Base-by-base conservation (phyloP, 441 rosid species). In the Aleurites moluccanus region DNA sequence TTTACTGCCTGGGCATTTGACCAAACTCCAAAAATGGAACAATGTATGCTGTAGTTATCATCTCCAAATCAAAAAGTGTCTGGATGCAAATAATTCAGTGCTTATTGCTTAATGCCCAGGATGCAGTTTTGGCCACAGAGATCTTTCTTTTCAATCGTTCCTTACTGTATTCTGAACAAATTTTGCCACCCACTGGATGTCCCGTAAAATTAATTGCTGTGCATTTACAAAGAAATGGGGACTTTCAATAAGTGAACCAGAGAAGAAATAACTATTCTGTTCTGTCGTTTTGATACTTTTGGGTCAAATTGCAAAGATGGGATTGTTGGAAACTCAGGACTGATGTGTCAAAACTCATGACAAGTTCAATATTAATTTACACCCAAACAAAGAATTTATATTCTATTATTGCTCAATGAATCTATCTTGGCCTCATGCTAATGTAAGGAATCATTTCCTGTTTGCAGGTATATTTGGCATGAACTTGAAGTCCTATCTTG, bases 401-500 rank as follows among this genome's bases (percentile, higher is more conserved):
- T 45, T 45, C 16, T 45, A n/a, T n/a, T n/a, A 4, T 45, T 70
- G 49, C 47, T 2, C 23, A 63, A 20, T 60, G 20, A 30, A 13
- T 61, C 14, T 20, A 13, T 50, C 47, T 56, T 25, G n/a, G 18
- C 20, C 25, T 11, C 44, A 9, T 53, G 57, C 69, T 40, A 1
- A n/a, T 40, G 10, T 25, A 20, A 66, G 45, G 68, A 61, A 70
- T 3, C 21, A 6, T 77, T 78, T 59, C 67, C 78, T 72, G 47
- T 68, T 74, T 80, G 80, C 85, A 94, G 99, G 99, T 78, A 91
- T 95, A 76, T 95, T 95, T 59, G 99, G 99, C 79, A 95, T 95
- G 98, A 95, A 95, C 83, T 87, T 95, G 86, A 92, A 82, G 88
- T 95, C 99, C 61, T 92, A 92, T 85, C 97, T 92, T 47, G 99